Evolutionary conservation across 2,329 filamentous ascomycete genomes (phyloP).

Genomic region (Teratosphaeria viscida): DNA sequence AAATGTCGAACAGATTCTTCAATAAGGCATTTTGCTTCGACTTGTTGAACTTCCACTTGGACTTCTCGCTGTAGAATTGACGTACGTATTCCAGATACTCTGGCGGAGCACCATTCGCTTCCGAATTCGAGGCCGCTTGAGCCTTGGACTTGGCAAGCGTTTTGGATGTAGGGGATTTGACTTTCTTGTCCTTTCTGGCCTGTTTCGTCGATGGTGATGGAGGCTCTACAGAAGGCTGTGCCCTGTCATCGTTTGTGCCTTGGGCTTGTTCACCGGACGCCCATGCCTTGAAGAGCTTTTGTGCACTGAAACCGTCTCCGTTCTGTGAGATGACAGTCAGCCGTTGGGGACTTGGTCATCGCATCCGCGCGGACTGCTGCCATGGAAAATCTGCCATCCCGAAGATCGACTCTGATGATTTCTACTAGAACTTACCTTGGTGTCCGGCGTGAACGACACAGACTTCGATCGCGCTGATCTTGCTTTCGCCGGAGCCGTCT

Average conservation of each 20-base stretch:
- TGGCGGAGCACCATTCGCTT: conserved; percentile 21
- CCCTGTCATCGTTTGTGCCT: background rate
- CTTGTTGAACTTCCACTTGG: conserved; percentile 92
- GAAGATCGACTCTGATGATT: background rate
- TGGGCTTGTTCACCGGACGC: conserved; percentile 19
- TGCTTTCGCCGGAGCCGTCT: background rate
- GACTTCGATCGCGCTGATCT: conserved; percentile 35
- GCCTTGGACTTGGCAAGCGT: background rate
- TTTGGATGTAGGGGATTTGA: background rate
- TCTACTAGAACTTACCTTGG: conserved; percentile 34
- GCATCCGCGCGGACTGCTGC: background rate
- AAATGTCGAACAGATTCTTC: conserved; percentile 67
- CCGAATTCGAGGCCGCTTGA: background rate
- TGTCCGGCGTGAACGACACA: conserved; percentile 55
- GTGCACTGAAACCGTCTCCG: conserved; percentile 45
- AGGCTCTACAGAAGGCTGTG: background rate
- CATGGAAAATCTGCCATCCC: background rate
- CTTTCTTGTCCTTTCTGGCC: conserved; percentile 2
- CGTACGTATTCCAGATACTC: conserved; percentile 66
- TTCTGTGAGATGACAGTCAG: background rate
- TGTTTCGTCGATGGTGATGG: conserved; percentile 3
- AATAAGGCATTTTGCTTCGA: conserved; percentile 77
- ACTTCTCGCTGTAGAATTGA: conserved; percentile 60
- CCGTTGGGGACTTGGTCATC: background rate
- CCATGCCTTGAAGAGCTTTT: conserved; percentile 44